These are phyloP conservation scores for Cymbidium sinense DNA, from an alignment of 106 monocot genomes.

Conservation along the genomic window DNA sequence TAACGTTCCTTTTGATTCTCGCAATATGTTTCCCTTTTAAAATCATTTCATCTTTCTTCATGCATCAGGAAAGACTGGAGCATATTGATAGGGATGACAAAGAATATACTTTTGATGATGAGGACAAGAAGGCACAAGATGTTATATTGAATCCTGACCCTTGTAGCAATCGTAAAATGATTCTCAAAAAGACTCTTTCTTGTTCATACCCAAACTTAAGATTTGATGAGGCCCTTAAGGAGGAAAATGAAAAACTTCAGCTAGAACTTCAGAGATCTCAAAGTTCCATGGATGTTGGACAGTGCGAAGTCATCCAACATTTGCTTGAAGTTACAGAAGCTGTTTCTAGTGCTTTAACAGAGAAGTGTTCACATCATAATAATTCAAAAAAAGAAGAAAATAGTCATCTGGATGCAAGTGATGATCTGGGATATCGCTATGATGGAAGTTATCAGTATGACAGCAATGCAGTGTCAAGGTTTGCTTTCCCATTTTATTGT, in stretches of 20 bases:
- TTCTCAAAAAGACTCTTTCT: conserved; percentile 61
- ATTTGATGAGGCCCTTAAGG: conserved; percentile 55
- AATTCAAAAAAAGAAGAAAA: conserved; percentile 32
- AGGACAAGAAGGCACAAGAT: conserved; percentile 59
- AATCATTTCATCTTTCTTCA: conserved; percentile 15
- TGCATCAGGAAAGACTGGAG: conserved; percentile 54
- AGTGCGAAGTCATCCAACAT: conserved; percentile 90
- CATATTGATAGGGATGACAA: conserved; percentile 55
- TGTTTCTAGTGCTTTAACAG: conserved; percentile 40
- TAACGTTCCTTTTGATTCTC: neutral
- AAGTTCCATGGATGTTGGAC: conserved; percentile 49
- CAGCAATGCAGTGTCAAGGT: conserved; percentile 42
- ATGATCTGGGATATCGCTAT: conserved; percentile 24
- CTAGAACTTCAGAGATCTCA: conserved; percentile 65
- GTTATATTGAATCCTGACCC: conserved; percentile 46
- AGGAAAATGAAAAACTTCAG: conserved; percentile 71
- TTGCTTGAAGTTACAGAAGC: conserved; percentile 73
- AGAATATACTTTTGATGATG: conserved; percentile 70
- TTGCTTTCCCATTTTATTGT: conserved; percentile 9
- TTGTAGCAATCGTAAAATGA: conserved; percentile 29
- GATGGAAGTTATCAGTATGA: conserved; percentile 31
- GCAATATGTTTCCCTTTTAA: neutral
- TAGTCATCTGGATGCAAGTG: conserved; percentile 20
- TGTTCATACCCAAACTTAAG: conserved; percentile 62
- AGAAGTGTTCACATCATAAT: conserved; percentile 25